These are phyloP conservation scores for Collybia nuda DNA, from an alignment of 768 basidiomycete species.

Conservation along the genomic window DNA sequence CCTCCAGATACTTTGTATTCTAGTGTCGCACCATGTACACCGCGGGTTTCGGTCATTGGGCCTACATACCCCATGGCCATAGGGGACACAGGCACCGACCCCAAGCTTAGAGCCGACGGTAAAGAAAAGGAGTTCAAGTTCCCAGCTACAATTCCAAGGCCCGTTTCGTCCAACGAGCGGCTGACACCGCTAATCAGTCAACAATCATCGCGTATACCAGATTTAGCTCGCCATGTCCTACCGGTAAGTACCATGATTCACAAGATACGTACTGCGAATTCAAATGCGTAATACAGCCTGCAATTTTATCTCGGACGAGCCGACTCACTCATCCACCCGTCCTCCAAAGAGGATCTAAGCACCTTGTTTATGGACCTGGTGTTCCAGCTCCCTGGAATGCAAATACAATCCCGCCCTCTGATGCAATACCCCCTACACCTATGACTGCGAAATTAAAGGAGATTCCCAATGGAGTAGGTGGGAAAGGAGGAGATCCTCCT, in stretches of 20 bases:
- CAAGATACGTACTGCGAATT: background rate
- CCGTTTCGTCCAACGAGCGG: conserved; percentile 44
- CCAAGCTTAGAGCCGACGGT: conserved; percentile 30
- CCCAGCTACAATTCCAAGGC: conserved; percentile 46
- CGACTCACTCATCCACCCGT: conserved; percentile 67
- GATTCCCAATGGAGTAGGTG: conserved; percentile 25
- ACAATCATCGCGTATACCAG: conserved; percentile 64
- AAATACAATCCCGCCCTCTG: conserved; percentile 28
- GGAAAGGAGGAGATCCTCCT: conserved; percentile 24
- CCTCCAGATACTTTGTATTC: conserved; percentile 65
- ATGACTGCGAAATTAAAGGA: conserved; percentile 16
- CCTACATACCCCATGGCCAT: conserved; percentile 65
- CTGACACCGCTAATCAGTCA: conserved; percentile 65
- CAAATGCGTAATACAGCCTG: conserved; percentile 32
- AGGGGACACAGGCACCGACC: conserved; percentile 21
- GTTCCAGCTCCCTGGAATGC: conserved; percentile 56
- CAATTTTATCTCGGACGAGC: conserved; percentile 58
- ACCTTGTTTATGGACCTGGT: conserved; percentile 46
- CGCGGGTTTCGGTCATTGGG: conserved; percentile 60
- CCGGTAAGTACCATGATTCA: conserved; percentile 48
- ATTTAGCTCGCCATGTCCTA: conserved; percentile 64
- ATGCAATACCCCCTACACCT: conserved; percentile 21
- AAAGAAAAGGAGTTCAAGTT: conserved; percentile 52
- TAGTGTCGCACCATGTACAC: conserved; percentile 55
- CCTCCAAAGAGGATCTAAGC: conserved; percentile 50